Percentiles rank a stretch among this genome's conserved stretches.
These are phyloP conservation scores for Chrysanthemum lavandulifolium DNA, from an alignment of 129 eudicot species.

Conservation along the genomic window DNA sequence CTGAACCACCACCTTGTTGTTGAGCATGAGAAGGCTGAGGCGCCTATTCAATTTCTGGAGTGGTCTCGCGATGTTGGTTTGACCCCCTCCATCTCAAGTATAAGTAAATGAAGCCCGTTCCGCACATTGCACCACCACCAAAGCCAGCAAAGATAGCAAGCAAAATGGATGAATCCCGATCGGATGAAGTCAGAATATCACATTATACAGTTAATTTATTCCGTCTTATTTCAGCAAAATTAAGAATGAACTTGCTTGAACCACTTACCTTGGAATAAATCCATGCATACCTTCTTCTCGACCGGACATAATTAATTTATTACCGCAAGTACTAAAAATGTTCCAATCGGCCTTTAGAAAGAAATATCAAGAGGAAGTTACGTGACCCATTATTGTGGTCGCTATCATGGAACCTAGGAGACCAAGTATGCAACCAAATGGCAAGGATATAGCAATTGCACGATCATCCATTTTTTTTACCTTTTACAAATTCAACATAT, in stretches of 20 bases:
- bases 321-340: too few species aligned
- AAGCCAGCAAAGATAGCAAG: conserved; percentile 90
- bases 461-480: too few species aligned
- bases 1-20: too few species aligned
- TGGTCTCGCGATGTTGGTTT: conserved; percentile 23
- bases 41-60: background rate
- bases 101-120: conserved; percentile 53
- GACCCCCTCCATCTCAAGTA: conserved; percentile 51
- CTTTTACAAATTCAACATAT: too few species aligned
- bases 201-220: conserved; percentile 8
- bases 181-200: conserved; percentile 40
- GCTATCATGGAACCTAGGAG: too few species aligned
- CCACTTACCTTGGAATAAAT: conserved; percentile 61
- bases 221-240: background rate
- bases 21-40: too few species aligned
- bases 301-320: conserved; percentile 36
- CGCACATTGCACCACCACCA: conserved; percentile 76
- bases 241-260: background rate
- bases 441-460: too few species aligned
- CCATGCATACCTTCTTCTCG: conserved; percentile 72
- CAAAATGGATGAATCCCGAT: conserved; percentile 39
- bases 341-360: too few species aligned
- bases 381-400: too few species aligned
- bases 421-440: too few species aligned
- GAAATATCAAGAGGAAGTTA: too few species aligned